These are phyloP conservation scores for Cryphonectria japonica DNA, from an alignment of 2,329 filamentous ascomycete genomes.

Conservation along the genomic window DNA sequence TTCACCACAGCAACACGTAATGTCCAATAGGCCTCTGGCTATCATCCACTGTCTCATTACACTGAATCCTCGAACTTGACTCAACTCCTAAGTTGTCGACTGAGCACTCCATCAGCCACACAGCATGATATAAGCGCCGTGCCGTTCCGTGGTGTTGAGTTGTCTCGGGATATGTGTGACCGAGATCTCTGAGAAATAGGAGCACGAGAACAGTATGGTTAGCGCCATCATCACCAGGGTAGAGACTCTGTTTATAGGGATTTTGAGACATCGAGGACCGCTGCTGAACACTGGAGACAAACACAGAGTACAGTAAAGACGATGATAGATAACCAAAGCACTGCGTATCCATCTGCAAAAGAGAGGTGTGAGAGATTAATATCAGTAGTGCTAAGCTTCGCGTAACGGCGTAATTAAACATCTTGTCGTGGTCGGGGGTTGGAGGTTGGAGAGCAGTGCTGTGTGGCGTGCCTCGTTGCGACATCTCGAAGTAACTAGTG, in stretches of 20 bases:
- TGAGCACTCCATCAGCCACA: not conserved
- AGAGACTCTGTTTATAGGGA: not conserved
- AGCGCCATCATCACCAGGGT: not conserved
- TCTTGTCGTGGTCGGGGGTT: not conserved
- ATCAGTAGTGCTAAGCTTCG: not conserved
- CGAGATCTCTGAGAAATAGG: not conserved
- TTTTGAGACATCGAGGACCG: not conserved
- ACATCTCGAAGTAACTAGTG: not conserved
- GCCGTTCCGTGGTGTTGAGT: not conserved
- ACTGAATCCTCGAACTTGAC: not conserved
- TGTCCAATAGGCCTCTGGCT: not conserved
- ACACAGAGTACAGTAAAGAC: not conserved
- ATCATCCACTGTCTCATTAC: not conserved
- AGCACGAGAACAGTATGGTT: not conserved
- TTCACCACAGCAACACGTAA: not conserved
- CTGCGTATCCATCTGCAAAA: not conserved
- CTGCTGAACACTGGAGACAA: not conserved
- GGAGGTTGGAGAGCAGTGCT: not conserved
- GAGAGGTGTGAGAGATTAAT: not conserved
- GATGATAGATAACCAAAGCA: not conserved
- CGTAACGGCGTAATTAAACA: not conserved
- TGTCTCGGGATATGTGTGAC: not conserved
- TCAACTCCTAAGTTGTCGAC: not conserved
- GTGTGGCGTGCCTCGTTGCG: not conserved
- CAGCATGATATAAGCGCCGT: not conserved